Base-by-base conservation (phyloP, 192 early-diverging fungal species). In the Coemansia sp. region DNA sequence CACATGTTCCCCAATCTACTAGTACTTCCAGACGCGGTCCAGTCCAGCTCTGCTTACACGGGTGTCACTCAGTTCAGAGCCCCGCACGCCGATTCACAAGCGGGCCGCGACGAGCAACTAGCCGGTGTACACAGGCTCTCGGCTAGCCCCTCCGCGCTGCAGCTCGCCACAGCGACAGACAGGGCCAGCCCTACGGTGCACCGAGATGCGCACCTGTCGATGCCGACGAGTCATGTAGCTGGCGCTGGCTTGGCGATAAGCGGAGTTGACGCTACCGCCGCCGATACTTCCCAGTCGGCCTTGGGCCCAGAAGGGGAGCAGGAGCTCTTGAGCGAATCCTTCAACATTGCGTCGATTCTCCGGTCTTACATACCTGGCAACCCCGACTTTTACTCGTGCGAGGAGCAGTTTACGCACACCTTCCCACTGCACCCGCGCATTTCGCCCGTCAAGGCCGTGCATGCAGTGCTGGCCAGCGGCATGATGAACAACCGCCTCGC, bases 401-500 rank as follows among this genome's bases (percentile, higher is more conserved):
- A 76, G 5, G 63, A 67, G 70, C 79, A 82, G 70, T 82, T 76
- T 38, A 43, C 25, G 11, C 46, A 39, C 63, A 64, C 37, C 27
- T 82, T 82, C 32, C 70, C 74, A 49, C 68, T 82, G 60, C 79
- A 82, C 37, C 70, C 74, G 15, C 79, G 79, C 56, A 73, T 73
- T 17, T 53, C 60, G 22, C 53, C 74, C 7, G 35, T 17, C 2
- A 69, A 63, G 41, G 74, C 79, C 0, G 56, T 64, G 12, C 79
- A 76, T 15, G 67, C 74, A 1, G 79, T 82, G 40, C 63, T 82
- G 39, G 57, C 67, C 41, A 70, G 70, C n/a, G 74, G 74, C 17
- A 76, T 82, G 79, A 67, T 76, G 63, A 82, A 82, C 67, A 76
- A 56, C 56, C 74, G 74, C n/a, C 56, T 82, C 1, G 59, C 54